Conservation (phyloP, 2,329 filamentous ascomycete genomes). For the Colletotrichum zoysiae region DNA sequence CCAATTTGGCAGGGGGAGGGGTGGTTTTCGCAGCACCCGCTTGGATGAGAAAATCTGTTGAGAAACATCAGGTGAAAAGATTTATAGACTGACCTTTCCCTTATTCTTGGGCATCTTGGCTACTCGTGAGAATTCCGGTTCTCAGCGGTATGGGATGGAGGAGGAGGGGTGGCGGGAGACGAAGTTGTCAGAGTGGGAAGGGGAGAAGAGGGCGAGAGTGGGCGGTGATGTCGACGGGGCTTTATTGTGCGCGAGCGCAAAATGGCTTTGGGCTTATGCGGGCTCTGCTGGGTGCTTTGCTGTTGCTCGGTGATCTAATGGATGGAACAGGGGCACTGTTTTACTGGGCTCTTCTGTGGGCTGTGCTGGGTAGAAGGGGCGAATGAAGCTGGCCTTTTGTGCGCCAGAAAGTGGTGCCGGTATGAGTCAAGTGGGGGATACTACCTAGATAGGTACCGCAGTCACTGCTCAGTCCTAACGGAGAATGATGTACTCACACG, state of each 20-base stretch:
- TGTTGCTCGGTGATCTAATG: conserved; percentile 23
- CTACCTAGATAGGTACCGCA: not conserved
- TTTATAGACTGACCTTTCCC: conserved; percentile 83
- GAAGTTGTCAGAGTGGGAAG: conserved; percentile 25
- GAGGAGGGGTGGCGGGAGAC: conserved; percentile 20
- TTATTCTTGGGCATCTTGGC: conserved; percentile 96
- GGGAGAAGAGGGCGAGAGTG: conserved; percentile 19
- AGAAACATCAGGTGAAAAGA: not conserved
- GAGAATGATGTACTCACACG: not conserved
- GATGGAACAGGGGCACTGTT: conserved; percentile 17
- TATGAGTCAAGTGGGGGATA: conserved; percentile 39
- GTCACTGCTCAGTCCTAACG: conserved; percentile 1
- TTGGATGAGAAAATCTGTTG: not conserved
- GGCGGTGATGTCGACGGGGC: conserved; percentile 32
- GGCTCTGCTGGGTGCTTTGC: not conserved
- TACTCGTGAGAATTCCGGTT: conserved; percentile 42
- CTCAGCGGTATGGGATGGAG: conserved; percentile 43
- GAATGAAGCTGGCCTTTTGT: conserved; percentile 30
- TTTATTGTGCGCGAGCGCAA: conserved; percentile 40
- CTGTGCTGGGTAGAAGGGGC: conserved; percentile 21
- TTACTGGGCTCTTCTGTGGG: conserved; percentile 6
- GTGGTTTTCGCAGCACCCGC: conserved; percentile 24
- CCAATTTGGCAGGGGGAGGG: conserved; percentile 34
- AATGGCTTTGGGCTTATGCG: conserved; percentile 23
- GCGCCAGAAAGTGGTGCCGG: conserved; percentile 12